Evolutionary conservation across 2,329 filamentous ascomycete genomes (phyloP), one percentile per base, ranked within the genome.

Genomic region (Thielaviopsis punctulata): DNA sequence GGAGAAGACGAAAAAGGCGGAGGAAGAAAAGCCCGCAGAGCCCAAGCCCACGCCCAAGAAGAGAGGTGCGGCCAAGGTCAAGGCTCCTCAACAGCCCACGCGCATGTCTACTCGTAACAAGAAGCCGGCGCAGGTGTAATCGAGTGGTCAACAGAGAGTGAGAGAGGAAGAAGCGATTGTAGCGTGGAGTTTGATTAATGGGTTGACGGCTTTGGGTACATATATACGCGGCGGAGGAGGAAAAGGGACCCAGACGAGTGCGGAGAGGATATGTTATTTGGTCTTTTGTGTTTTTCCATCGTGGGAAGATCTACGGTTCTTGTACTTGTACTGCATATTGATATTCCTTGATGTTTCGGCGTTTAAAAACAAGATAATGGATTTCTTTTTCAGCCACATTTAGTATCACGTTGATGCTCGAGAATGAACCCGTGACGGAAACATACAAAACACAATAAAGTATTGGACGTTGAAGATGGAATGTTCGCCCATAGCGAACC

Each of bases 401-500:
- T 15, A 36, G 2, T n/a, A n/a, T n/a, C n/a, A n/a, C n/a, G n/a
- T n/a, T n/a, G n/a, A n/a, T n/a, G n/a, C n/a, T n/a, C n/a, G n/a
- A n/a, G n/a, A n/a, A n/a, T n/a, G n/a, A n/a, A n/a, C n/a, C n/a
- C n/a, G n/a, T n/a, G n/a, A n/a, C n/a, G n/a, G n/a, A n/a, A n/a
- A n/a, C n/a, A n/a, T n/a, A n/a, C n/a, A n/a, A 47, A 10, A 33
- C n/a, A 27, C 12, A n/a, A 21, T 18, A 13, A 30, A 15, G 33
- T 13, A 22, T 24, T 12, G 15, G 33, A 50, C 6, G 48, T 9
- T 15, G 48, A 18, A 44, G 39, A 44, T 18, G 45, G 44, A 23
- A 73, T 79, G 73, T 78, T 64, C 69, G 74, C 75, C 65, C 74
- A 75, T 73, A 79, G 75, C 75, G 75, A 79, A 79, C 73, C 75